A percentile compares a stretch with the other conserved stretches of the same genome.
Conservation (phyloP, 805 yeast species). For the Pichia nakasei region DNA sequence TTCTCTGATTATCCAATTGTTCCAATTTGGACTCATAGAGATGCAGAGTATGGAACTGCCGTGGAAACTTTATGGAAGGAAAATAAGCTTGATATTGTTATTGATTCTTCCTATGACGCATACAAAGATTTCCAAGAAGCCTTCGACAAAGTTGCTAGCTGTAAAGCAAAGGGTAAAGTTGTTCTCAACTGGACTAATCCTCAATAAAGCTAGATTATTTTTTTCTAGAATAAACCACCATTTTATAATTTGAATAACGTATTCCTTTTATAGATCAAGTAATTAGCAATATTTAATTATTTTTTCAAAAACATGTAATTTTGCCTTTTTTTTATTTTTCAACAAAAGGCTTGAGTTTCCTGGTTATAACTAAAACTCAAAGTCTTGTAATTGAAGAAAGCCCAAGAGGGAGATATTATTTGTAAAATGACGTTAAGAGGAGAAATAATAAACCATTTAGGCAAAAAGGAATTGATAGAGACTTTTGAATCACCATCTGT, state of each 20-base stretch:
- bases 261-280: too few relatives aligned
- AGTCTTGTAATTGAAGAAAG: too few relatives aligned
- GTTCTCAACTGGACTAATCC: slow-evolving; percentile 21
- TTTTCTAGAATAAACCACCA: too few relatives aligned
- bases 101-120: slow-evolving; percentile 48
- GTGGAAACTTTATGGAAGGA: slow-evolving; percentile 39
- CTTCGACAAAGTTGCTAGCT: slow-evolving; percentile 34
- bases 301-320: too few relatives aligned
- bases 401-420: too few relatives aligned
- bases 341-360: too few relatives aligned
- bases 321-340: too few relatives aligned
- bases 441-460: slow-evolving; percentile 9
- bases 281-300: too few relatives aligned
- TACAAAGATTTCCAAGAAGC: slow-evolving; percentile 42
- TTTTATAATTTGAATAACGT: too few relatives aligned
- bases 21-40: slow-evolving; percentile 3
- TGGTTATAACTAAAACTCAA: too few relatives aligned
- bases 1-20: slow-evolving; percentile 9
- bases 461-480: slow-evolving; percentile 2
- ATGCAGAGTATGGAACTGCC: slow-evolving; percentile 13
- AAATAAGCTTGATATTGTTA: slow-evolving; percentile 34
- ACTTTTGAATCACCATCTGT: slow-evolving; percentile 1
- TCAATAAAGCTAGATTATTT: background rate
- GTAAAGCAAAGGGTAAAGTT: slow-evolving; percentile 58
- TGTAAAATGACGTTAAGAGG: slow-evolving; percentile 5